Conservation (phyloP, 2,329 filamentous ascomycete species). For the Diatrype stigma region DNA sequence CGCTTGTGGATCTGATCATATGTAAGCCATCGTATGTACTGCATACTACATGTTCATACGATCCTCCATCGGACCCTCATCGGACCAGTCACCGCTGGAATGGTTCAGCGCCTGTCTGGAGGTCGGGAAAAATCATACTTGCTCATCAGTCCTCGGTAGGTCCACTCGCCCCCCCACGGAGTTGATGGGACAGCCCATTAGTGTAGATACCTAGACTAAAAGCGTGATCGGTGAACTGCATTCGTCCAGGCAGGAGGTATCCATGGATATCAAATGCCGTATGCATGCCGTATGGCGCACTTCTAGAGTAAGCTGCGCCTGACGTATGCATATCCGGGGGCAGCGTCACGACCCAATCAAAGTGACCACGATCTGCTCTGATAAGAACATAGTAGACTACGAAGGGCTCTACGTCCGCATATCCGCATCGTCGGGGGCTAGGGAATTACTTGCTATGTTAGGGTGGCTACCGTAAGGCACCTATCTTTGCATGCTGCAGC, state of each 20-base stretch:
- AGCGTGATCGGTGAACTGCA: neutral
- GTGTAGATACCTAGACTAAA: neutral
- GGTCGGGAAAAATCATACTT: neutral
- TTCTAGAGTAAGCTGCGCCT: neutral
- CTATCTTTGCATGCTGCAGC: neutral
- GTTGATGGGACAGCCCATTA: neutral
- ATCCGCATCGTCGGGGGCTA: neutral
- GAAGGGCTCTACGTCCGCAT: neutral
- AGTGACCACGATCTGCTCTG: neutral
- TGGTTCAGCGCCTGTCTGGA: neutral
- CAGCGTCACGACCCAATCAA: neutral
- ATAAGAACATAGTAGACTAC: neutral
- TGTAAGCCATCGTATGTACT: neutral
- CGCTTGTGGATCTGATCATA: neutral
- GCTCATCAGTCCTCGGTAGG: neutral
- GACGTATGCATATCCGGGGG: neutral
- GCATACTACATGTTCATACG: neutral
- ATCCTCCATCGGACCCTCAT: neutral
- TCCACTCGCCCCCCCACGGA: neutral
- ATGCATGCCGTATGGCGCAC: neutral
- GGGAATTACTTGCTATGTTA: too few relatives aligned
- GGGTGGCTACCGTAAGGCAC: neutral
- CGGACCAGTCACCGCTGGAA: neutral
- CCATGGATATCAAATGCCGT: neutral
- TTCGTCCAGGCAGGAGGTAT: neutral